phyloP scores from a whole-genome alignment of 164 flowering plant species.

The Chimonanthus salicifolius region DNA sequence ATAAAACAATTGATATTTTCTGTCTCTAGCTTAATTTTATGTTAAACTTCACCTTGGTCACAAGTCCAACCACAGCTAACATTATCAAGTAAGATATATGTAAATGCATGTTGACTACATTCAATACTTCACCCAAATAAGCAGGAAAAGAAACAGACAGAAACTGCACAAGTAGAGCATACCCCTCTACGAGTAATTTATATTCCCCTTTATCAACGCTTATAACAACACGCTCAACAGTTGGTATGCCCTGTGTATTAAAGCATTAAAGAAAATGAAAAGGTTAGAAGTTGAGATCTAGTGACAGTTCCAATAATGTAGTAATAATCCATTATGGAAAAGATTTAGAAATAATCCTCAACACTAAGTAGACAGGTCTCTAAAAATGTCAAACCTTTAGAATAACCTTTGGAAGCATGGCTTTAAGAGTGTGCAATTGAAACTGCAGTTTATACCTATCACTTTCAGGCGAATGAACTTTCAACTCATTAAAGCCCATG shows the following conservation, averaged over 20 bases:
- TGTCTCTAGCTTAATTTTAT: background rate
- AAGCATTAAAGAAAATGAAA: constrained; percentile 5
- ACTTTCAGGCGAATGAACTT: constrained; percentile 36
- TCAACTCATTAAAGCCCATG: constrained; percentile 43
- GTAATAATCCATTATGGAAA: too few relatives aligned
- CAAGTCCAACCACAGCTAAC: background rate
- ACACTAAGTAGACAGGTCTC: background rate
- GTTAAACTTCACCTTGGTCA: background rate
- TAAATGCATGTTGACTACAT: background rate
- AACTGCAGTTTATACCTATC: constrained; percentile 57
- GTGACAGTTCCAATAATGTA: background rate
- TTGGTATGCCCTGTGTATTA: constrained; percentile 63
- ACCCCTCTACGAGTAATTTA: constrained; percentile 88
- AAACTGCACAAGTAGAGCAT: background rate
- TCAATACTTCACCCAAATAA: background rate
- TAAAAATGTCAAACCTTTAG: constrained; percentile 47
- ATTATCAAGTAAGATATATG: background rate
- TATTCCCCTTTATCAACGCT: constrained; percentile 30
- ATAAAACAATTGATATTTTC: background rate
- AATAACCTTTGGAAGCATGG: constrained; percentile 55
- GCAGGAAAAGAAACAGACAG: background rate
- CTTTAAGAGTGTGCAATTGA: constrained; percentile 48
- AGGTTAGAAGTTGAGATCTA: background rate
- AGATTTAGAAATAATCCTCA: too few relatives aligned
- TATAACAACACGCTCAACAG: constrained; percentile 73